These are phyloP conservation scores for Dendrobium chrysotoxum DNA, from an alignment of 106 monocot genomes.

Conservation along the genomic window DNA sequence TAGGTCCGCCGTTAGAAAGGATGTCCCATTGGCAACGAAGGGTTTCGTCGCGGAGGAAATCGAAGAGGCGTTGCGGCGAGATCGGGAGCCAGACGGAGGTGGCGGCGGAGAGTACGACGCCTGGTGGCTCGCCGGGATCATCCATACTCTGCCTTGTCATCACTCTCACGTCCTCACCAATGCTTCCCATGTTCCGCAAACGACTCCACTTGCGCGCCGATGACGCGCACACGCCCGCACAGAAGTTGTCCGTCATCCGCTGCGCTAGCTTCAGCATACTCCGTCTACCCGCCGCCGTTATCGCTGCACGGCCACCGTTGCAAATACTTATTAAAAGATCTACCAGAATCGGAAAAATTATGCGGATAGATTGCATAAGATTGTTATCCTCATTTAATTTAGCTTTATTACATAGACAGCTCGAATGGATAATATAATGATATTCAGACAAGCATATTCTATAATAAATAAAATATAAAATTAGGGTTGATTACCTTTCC, in stretches of 20 bases:
- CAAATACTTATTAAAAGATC: too few relatives aligned
- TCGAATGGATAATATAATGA: too few relatives aligned
- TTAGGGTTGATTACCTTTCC: too few relatives aligned
- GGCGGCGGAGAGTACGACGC: constrained; percentile 82
- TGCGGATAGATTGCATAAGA: too few relatives aligned
- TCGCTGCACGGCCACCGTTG: constrained; percentile 7
- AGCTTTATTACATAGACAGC: too few relatives aligned
- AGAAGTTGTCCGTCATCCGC: constrained; percentile 81
- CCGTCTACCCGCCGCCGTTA: constrained; percentile 38
- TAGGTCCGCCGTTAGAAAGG: constrained; percentile 82
- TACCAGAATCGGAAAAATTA: too few relatives aligned
- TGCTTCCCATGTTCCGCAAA: constrained; percentile 27
- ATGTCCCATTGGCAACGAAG: constrained; percentile 91
- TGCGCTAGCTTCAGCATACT: constrained; percentile 71
- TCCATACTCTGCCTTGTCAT: constrained; percentile 80
- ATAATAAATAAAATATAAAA: too few relatives aligned
- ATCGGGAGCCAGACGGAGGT: constrained; percentile 80
- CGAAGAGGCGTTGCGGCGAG: constrained; percentile 48
- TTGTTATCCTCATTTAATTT: too few relatives aligned
- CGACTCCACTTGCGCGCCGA: constrained; percentile 64
- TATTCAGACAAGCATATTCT: too few relatives aligned
- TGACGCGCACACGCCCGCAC: constrained; percentile 74
- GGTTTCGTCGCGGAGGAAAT: constrained; percentile 72
- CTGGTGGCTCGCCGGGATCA: constrained; percentile 82
- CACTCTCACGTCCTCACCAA: constrained; percentile 73